These are phyloP conservation scores for Anisodus tanguticus DNA, from an alignment of 257 asterid genomes.

Conservation along the genomic window DNA sequence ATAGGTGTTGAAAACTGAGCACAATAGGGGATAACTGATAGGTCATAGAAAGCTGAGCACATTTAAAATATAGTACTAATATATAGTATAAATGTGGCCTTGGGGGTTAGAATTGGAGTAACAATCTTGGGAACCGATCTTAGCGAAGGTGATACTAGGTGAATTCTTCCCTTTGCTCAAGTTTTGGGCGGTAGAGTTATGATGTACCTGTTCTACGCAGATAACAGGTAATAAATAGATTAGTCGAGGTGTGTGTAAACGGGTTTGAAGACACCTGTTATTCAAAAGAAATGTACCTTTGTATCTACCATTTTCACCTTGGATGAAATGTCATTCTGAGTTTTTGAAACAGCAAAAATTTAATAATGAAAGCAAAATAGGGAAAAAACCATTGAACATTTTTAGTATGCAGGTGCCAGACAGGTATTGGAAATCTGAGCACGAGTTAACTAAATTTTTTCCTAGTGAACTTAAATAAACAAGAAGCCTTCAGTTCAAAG, in stretches of 20 bases:
- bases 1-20: constrained; percentile 13
- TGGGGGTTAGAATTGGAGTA: not conserved
- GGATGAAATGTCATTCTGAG: not conserved
- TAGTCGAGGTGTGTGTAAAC: constrained; percentile 8
- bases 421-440: constrained; percentile 12
- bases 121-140: not conserved
- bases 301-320: not conserved
- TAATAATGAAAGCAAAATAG: not conserved
- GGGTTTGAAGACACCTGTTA: not conserved
- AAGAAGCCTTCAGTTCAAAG: constrained; percentile 5
- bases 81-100: not conserved
- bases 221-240: not conserved
- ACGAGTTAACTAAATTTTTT: not conserved
- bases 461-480: not conserved
- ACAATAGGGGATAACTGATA: constrained; percentile 15
- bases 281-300: not conserved
- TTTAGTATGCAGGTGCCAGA: not conserved
- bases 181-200: not conserved
- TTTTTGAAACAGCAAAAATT: not conserved
- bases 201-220: not conserved
- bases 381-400: not conserved
- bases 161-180: not conserved
- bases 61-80: not conserved
- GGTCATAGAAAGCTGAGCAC: constrained; percentile 9
- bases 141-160: not conserved